Evolutionary conservation across 1,139 yeast genomes (phyloP), one percentile per base, ranked within the genome.

Genomic region (Magnusiomyces tetraspermus): DNA sequence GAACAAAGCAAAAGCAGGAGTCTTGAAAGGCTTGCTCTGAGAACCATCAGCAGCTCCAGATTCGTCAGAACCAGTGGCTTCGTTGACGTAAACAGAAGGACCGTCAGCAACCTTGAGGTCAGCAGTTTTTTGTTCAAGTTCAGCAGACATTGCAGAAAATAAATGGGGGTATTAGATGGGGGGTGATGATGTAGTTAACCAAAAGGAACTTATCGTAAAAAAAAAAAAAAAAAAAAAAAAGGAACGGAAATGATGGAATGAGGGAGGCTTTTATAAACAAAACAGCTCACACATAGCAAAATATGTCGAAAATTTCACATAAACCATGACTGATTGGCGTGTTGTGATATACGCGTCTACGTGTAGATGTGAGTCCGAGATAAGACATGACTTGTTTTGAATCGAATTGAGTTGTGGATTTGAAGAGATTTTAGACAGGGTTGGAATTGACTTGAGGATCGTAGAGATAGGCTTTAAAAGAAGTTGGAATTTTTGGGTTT

Each of bases 1-100:
- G 57, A 58, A 88, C 46, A 85, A 65, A 2, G 97, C 98, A 67
- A 70, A 92, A 1, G 97, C 96, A 24, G 97, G 75, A 11, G 90
- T 78, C 66, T 85, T 80, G 72, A 72, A 89, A 49, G 98, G 97
- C 36, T 74, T 64, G 31, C 73, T 76, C 66, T 82, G 76, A 30
- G 87, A 61, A 47, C 97, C 97, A 10, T 56, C 54, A 10, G 74
- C 69, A 30, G 76, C 73, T 6, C 33, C 11, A 36, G 74, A 61
- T 36, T 72, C 76, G 62, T 90, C 97, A 24, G 65, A 70, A 56
- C 97, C 97, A 6, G 77, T 68, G 51, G 74, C 67, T 61, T 88
- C 95, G 76, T 84, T 79, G 60, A 90, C 83, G 72, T 83, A 86
- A 31, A 48, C 33, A 41, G 55, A 22, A 28, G 55, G 51, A 43